A percentile compares a stretch with the other conserved stretches of the same genome.
phyloP scores from a whole-genome alignment of 2,329 filamentous ascomycete genomes.

The Paraconiothyrium sp. region DNA sequence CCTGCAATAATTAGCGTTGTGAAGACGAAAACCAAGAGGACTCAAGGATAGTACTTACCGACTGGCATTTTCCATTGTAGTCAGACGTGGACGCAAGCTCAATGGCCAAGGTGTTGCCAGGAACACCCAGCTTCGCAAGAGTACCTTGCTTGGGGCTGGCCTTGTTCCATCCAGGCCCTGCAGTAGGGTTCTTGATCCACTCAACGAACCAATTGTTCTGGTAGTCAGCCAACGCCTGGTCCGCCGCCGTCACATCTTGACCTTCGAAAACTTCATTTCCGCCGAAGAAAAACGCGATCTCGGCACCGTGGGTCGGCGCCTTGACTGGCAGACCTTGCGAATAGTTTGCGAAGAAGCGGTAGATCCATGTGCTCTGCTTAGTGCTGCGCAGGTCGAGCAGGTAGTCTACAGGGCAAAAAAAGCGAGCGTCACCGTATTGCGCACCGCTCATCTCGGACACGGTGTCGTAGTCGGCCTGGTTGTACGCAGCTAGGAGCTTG shows the following conservation, averaged over 20 bases:
- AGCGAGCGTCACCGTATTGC: slow-evolving; percentile 58
- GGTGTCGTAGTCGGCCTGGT: slow-evolving; percentile 46
- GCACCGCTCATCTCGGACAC: slow-evolving; percentile 55
- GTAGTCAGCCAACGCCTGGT: slow-evolving; percentile 55
- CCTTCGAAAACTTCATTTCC: slow-evolving; percentile 56
- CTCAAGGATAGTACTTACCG: slow-evolving; percentile 28
- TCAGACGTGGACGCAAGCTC: slow-evolving; percentile 42
- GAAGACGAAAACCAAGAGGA: too few species aligned
- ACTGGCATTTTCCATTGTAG: slow-evolving; percentile 47
- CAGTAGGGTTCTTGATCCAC: slow-evolving; percentile 57
- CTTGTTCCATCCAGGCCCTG: slow-evolving; percentile 55
- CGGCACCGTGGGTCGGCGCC: slow-evolving; percentile 52
- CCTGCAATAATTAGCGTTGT: background rate
- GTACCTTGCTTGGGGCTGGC: slow-evolving; percentile 41
- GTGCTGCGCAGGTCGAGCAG: slow-evolving; percentile 52
- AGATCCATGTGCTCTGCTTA: slow-evolving; percentile 54
- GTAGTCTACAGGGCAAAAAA: slow-evolving; percentile 52
- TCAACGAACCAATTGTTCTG: slow-evolving; percentile 56
- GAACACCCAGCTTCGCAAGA: slow-evolving; percentile 47
- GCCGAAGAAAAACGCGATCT: slow-evolving; percentile 59
- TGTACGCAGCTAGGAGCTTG: slow-evolving; percentile 47
- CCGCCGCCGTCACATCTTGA: slow-evolving; percentile 47
- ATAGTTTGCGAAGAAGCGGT: slow-evolving; percentile 57
- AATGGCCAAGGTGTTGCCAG: slow-evolving; percentile 46
- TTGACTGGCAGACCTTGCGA: slow-evolving; percentile 51